Base-by-base conservation (phyloP, 2,329 filamentous ascomycete genomes). In the Metarhizium guizhouense region DNA sequence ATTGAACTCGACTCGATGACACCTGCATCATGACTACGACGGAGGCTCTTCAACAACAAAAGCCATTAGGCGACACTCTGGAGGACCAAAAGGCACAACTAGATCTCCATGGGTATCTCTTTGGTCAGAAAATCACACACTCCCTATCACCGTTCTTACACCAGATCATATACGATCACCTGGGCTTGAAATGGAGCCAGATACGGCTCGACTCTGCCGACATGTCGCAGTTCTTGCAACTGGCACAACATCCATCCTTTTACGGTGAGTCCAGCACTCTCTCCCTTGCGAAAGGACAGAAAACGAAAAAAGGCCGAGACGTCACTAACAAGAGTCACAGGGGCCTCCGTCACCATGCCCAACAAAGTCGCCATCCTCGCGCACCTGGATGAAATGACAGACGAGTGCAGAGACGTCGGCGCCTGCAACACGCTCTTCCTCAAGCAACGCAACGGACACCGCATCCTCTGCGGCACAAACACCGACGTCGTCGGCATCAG, bases 371-470 rank as follows among this genome's bases (percentile, higher is more conserved):
- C 83, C 62, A 90, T 93, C 66, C 81, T 92, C 57, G 77, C 82
- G 0, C 77, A 89, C 62, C 78, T 93, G 8, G 88, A 93, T 65
- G 81, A 85, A 54, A 74, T 92, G 42, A 90, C 87, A 6, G 79
- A 83, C 25, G 87, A 91, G 70, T 88, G 83, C 61, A 78, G 80
- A 52, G 83, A 85, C 40, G 85, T 91, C 25, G 88, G 88, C 51
- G 88, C 88, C 52, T 86, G 87, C 70, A 93, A 94, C 75, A 94
- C 88, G 0, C 79, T 93, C 53, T 92, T 87, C 73, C 68, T 88
- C 50, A 76, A 80, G 25, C 69, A 74, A 50, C 73, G 76, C 16
- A 68, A 75, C 50, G 77, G 79, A 52, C 70, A 71, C 38, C 73
- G 78, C 18, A 64, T 78, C 49, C 82, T 82, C 60, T 83, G 86